Percentiles rank a stretch among this genome's conserved stretches.
Evolutionary conservation across 1,139 yeast species (phyloP).

Genomic region (Candida sp.): DNA sequence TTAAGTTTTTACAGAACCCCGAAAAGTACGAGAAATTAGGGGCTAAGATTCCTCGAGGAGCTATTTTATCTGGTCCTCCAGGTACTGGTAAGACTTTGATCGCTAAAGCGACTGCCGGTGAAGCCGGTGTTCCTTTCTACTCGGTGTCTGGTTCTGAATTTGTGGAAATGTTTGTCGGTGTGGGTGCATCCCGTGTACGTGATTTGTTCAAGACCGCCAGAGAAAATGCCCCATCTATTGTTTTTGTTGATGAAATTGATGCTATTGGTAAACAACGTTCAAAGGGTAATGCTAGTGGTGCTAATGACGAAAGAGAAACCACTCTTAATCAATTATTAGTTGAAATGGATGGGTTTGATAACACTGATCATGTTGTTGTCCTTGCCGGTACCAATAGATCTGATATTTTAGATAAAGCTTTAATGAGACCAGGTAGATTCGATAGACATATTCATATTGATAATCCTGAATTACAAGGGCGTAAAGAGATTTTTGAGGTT

Average conservation of each 20-base stretch:
- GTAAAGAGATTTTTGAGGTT: slow-evolving; percentile 87
- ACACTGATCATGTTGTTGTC: slow-evolving; percentile 90
- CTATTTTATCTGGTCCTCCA: slow-evolving; percentile 97
- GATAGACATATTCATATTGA: slow-evolving; percentile 93
- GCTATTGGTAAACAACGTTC: slow-evolving; percentile 97
- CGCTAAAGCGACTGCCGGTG: slow-evolving; percentile 99
- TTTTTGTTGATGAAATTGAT: slow-evolving; percentile 96
- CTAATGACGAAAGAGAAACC: slow-evolving; percentile 95
- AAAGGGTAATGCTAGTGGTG: slow-evolving; percentile 78
- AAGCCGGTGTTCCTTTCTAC: slow-evolving; percentile 94
- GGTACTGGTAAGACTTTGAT: slow-evolving; percentile 98
- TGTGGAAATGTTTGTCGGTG: slow-evolving; percentile 99
- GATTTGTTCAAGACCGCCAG: slow-evolving; percentile 92
- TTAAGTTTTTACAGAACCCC: slow-evolving; percentile 86
- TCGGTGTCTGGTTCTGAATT: slow-evolving; percentile 98
- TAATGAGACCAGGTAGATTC: slow-evolving; percentile 96
- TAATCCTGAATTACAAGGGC: slow-evolving; percentile 88
- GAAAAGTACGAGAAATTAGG: slow-evolving; percentile 86
- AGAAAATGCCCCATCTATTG: slow-evolving; percentile 88
- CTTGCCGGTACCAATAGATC: slow-evolving; percentile 97
- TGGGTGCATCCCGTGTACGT: slow-evolving; percentile 97
- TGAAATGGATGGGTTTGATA: slow-evolving; percentile 96
- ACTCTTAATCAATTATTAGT: slow-evolving; percentile 92
- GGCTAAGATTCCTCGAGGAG: slow-evolving; percentile 98
- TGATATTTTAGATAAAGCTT: slow-evolving; percentile 88